Base-by-base conservation (phyloP, 1,284 basidiomycete genomes). In the Cyathus pygmaeus region DNA sequence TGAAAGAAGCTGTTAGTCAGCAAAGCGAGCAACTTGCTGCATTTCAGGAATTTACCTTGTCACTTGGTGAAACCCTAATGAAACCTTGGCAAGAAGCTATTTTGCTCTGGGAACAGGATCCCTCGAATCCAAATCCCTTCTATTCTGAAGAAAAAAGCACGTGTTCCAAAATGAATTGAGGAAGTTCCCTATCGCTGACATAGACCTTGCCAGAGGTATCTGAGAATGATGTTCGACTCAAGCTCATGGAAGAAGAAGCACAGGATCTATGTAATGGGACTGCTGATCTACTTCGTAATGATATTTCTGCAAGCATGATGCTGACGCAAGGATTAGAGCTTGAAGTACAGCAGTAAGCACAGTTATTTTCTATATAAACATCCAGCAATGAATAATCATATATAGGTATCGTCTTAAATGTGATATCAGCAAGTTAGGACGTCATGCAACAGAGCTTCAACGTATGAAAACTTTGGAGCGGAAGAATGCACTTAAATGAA, bases 251-350 rank as follows among this genome's bases (percentile, higher is more conserved):
- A 30, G 63, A 69, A 54, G 68, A 72, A 55, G 60, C 57, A 17
- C 57, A 53, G 5, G 61, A 52, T 1, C 47, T 71, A 11, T 23
- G 56, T 15, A 53, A 41, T 30, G 60, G 65, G 7, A 51, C 59
- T 2, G 19, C 46, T 1, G 39, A 21, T 1, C 3, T 33, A 2
- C 53, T 74, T 21, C 74, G 71, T 41, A 50, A 63, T 17, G 63
- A 71, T 23, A 60, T 73, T 3, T 57, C 62, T 0, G 65, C 68
- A n/a, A 69, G 68, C 50, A 52, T 65, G 54, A 59, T 75, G 3
- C 63, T 73, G 42, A 52, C 56, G 7, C 67, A 69, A 53, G 73
- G 72, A 1, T 57, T 74, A 1, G 65, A 75, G 51, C 24, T 72
- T 15, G 68, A 75, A 52, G 65, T 66, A 19, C 53, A 55, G 9